phyloP scores from a whole-genome alignment of 257 asterid genomes.

The Dorcoceras hygrometricum region DNA sequence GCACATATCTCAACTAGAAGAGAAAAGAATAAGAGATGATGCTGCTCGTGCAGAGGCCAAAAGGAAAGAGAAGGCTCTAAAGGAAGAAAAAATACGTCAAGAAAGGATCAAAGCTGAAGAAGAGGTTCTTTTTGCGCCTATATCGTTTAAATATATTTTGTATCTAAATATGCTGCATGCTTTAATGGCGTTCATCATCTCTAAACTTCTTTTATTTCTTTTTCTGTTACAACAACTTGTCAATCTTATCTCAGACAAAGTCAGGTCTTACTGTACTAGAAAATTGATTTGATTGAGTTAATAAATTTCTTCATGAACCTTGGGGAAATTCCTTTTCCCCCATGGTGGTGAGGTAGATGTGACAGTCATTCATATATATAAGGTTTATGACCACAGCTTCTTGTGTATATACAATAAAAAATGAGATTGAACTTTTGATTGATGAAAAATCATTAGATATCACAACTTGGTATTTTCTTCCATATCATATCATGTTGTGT shows the following conservation, averaged over 20 bases:
- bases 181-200: not conserved
- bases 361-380: not conserved
- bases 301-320: not conserved
- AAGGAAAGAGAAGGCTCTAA: constrained; percentile 64
- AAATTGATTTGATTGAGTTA: not conserved
- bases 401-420: not conserved
- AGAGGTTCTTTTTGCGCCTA: constrained; percentile 50
- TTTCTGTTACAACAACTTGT: not conserved
- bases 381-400: not conserved
- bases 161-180: not conserved
- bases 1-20: constrained; percentile 85
- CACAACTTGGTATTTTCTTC: no score
- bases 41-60: constrained; percentile 87
- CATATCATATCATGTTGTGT: no score
- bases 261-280: not conserved
- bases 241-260: not conserved
- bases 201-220: no score
- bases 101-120: constrained; percentile 71
- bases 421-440: not conserved
- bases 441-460: no score
- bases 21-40: constrained; percentile 82
- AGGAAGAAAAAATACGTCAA: constrained; percentile 65
- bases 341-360: not conserved
- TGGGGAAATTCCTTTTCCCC: not conserved
- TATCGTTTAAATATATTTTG: constrained; percentile 2